Percentiles rank a stretch among this genome's conserved stretches.
Evolutionary conservation across 2,329 filamentous ascomycete genomes (phyloP).

Genomic region (Scolecobasidium constrictum): DNA sequence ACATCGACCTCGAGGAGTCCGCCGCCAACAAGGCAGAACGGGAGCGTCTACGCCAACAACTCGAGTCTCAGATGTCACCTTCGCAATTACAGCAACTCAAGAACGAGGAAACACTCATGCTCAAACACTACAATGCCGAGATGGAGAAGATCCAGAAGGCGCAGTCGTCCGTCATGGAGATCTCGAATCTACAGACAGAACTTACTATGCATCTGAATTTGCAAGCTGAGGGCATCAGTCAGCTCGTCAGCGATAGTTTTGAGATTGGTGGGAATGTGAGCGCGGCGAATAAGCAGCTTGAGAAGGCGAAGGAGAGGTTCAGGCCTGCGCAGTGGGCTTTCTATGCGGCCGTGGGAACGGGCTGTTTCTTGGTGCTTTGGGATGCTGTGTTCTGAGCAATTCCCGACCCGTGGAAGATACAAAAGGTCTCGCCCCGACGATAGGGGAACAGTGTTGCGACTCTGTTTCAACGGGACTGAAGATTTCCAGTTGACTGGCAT

Average conservation of each 20-base stretch:
- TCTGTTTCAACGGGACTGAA: too few relatives aligned
- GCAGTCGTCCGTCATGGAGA: constrained; percentile 84
- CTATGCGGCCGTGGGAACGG: constrained; percentile 34
- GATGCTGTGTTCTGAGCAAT: constrained; percentile 36
- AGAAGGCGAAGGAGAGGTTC: constrained; percentile 55
- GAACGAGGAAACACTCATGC: constrained; percentile 82
- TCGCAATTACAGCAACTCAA: constrained; percentile 93
- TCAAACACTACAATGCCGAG: constrained; percentile 89
- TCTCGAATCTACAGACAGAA: constrained; percentile 81
- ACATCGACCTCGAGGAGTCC: constrained; percentile 15
- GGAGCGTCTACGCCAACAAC: neutral
- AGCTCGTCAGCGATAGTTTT: constrained; percentile 74
- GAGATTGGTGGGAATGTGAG: constrained; percentile 78
- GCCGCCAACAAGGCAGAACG: neutral
- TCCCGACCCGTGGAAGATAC: too few relatives aligned
- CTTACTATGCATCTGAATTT: constrained; percentile 76
- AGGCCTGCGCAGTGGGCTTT: constrained; percentile 40
- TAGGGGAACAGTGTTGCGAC: too few relatives aligned
- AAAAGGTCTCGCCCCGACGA: too few relatives aligned
- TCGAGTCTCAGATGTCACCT: constrained; percentile 48
- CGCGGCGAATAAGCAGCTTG: constrained; percentile 82
- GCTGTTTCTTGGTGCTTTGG: constrained; percentile 36
- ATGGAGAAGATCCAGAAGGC: constrained; percentile 89
- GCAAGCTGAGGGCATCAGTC: constrained; percentile 81
- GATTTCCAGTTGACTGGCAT: too few relatives aligned